Conservation (phyloP, 495 filamentous ascomycete genomes). For the Podospora anserina region DNA sequence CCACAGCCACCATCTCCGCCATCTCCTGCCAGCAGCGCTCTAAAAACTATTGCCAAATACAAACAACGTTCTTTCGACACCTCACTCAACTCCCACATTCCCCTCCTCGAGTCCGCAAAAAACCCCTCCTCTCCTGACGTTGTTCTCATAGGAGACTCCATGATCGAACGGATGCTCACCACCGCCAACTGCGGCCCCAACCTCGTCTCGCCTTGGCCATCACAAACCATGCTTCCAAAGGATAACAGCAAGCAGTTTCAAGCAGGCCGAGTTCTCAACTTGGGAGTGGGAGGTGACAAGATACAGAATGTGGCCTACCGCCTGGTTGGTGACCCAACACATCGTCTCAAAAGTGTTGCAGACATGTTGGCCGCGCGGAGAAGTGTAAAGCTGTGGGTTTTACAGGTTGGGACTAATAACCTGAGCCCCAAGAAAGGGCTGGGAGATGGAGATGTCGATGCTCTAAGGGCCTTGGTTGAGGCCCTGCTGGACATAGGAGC, state of each 20-base stretch:
- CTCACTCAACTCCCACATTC: conserved; percentile 19
- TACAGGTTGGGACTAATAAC: conserved; percentile 35
- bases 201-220: conserved; percentile 23
- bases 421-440: conserved; percentile 39
- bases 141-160: conserved; percentile 33
- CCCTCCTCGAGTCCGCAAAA: conserved; percentile 17
- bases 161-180: conserved; percentile 33
- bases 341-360: conserved; percentile 21
- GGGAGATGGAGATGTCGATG: conserved; percentile 19
- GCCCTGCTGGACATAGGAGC: conserved; percentile 15
- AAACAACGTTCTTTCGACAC: conserved; percentile 26
- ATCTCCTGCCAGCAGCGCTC: background rate
- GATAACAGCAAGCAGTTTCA: background rate
- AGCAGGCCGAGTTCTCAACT: conserved; percentile 22
- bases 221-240: conserved; percentile 12
- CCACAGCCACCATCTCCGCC: background rate
- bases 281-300: conserved; percentile 32
- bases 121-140: conserved; percentile 12
- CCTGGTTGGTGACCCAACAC: conserved; percentile 26
- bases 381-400: conserved; percentile 31
- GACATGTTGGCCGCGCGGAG: conserved; percentile 8
- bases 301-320: conserved; percentile 36
- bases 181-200: conserved; percentile 22
- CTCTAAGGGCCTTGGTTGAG: conserved; percentile 27
- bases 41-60: conserved; percentile 16